Conservation (phyloP, 305 asterid species). For the Vinca major region DNA sequence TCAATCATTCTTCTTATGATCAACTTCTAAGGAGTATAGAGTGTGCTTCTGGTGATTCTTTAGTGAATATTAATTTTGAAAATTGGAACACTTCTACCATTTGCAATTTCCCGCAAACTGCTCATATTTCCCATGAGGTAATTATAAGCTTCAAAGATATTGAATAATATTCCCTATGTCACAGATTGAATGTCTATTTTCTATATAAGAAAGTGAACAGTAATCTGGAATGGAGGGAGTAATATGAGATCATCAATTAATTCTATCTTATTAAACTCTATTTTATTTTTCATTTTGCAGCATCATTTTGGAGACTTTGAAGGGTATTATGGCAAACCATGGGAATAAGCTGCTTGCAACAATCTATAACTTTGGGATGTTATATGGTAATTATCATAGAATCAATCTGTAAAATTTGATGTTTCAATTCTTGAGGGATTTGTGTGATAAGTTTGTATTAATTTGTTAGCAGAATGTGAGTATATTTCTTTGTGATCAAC, state of each 20-base stretch:
- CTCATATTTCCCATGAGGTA: conserved; percentile 20
- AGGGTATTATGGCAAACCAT: conserved; percentile 15
- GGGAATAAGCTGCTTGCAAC: conserved; percentile 18
- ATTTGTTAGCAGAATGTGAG: not conserved
- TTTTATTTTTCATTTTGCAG: conserved; percentile 15
- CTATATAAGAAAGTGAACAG: too few relatives aligned
- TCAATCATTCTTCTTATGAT: not conserved
- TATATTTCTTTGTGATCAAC: not conserved
- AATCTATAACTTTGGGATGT: conserved; percentile 5
- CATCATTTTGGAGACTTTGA: conserved; percentile 19
- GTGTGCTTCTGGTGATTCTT: not conserved
- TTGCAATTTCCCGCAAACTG: conserved; percentile 16
- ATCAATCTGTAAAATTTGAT: not conserved
- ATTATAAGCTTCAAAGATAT: not conserved
- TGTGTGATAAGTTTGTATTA: conserved; percentile 1
- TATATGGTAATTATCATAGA: conserved; percentile 8
- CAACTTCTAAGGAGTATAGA: not conserved
- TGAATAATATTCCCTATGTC: too few relatives aligned
- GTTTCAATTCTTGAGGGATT: not conserved
- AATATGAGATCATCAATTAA: not conserved
- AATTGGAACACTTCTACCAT: conserved; percentile 20
- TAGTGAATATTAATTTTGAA: not conserved
- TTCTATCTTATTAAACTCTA: not conserved
- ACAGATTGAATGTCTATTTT: too few relatives aligned
- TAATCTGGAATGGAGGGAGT: too few relatives aligned